Evolutionary conservation across 202 grass and related monocot species (phyloP).

Genomic region (Tripidium arundinaceum): DNA sequence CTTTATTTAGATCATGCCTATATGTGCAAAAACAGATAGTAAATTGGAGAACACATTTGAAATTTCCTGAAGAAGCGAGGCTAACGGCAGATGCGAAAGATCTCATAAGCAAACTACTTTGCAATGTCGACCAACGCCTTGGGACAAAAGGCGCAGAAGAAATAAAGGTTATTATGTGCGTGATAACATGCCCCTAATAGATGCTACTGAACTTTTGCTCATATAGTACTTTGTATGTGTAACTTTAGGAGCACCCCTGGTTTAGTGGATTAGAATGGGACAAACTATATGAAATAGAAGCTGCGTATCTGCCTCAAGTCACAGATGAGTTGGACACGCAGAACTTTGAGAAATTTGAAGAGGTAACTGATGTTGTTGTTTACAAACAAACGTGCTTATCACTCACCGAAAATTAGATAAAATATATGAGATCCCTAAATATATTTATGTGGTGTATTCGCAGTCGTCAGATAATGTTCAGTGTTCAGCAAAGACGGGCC

Average conservation of each 20-base stretch:
- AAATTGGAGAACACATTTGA: constrained; percentile 97
- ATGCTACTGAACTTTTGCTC: constrained; percentile 9
- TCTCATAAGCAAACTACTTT: constrained; percentile 88
- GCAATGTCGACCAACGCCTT: constrained; percentile 87
- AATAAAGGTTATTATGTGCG: constrained; percentile 66
- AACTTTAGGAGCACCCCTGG: constrained; percentile 73
- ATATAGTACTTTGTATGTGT: constrained; percentile 23
- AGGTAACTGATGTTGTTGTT: constrained; percentile 40
- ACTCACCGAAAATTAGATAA: not conserved
- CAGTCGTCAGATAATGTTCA: constrained; percentile 52
- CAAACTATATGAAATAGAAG: constrained; percentile 70
- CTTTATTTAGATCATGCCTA: constrained; percentile 7
- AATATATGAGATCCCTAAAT: not conserved
- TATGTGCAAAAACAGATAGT: constrained; percentile 63
- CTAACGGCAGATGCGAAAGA: constrained; percentile 68
- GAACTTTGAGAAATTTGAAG: constrained; percentile 98
- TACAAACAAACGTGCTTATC: constrained; percentile 13
- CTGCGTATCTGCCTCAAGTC: constrained; percentile 90
- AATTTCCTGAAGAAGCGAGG: constrained; percentile 95
- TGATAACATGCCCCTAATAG: not conserved
- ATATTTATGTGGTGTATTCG: constrained; percentile 3
- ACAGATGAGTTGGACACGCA: constrained; percentile 94
- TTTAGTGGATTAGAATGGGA: constrained; percentile 72
- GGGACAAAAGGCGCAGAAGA: constrained; percentile 86
- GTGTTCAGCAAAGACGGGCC: constrained; percentile 70